Evolutionary conservation across 805 yeast genomes (phyloP).

Genomic region (Deakozyma indianensis): DNA sequence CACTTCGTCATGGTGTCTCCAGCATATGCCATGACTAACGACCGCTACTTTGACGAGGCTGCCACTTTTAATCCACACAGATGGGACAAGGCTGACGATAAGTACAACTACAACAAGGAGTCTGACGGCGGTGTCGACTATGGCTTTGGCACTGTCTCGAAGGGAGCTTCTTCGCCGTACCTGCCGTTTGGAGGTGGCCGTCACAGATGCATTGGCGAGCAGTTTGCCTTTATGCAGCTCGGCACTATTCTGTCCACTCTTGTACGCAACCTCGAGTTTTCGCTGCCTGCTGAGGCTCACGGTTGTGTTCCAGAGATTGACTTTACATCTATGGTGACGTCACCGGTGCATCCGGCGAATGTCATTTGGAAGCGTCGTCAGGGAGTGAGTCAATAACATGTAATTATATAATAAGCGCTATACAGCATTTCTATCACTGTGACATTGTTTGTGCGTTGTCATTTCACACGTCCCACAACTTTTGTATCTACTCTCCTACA

Average conservation of each 20-base stretch:
- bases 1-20: constrained; percentile 88
- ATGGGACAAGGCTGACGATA: constrained; percentile 37
- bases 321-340: constrained; percentile 82
- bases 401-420: not conserved
- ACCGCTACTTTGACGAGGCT: constrained; percentile 68
- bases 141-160: constrained; percentile 92
- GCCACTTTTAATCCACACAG: constrained; percentile 67
- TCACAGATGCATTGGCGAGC: constrained; percentile 98
- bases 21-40: constrained; percentile 73
- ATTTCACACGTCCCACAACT: too few relatives aligned
- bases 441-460: too few relatives aligned
- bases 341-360: constrained; percentile 56
- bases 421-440: not conserved
- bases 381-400: not conserved
- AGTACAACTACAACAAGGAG: constrained; percentile 13
- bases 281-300: constrained; percentile 35
- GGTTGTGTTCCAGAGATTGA: constrained; percentile 36
- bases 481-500: too few relatives aligned
- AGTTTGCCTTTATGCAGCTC: constrained; percentile 87
- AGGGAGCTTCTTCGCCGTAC: constrained; percentile 92
- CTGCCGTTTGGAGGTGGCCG: constrained; percentile 99
- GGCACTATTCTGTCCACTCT: constrained; percentile 69
- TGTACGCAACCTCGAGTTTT: constrained; percentile 69
- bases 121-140: constrained; percentile 50
- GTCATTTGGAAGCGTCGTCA: constrained; percentile 12